phyloP scores from a whole-genome alignment of 2,329 filamentous ascomycete species.

The Metarhizium album region DNA sequence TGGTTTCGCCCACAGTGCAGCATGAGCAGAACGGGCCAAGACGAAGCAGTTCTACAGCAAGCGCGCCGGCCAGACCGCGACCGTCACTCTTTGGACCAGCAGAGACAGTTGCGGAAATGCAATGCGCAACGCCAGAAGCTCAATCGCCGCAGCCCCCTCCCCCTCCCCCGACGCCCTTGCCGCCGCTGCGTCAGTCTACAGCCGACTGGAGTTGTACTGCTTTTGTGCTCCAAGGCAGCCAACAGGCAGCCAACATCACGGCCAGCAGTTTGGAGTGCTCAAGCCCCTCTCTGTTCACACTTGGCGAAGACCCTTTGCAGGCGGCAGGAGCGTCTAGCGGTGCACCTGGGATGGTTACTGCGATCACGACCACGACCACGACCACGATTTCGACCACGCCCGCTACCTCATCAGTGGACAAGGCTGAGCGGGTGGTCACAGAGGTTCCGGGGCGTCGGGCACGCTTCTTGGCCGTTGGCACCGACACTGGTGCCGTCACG shows the following conservation, averaged over 20 bases:
- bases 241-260: slow-evolving; percentile 51
- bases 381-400: slow-evolving; percentile 12
- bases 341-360: slow-evolving; percentile 33
- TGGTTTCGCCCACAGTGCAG: slow-evolving; percentile 11
- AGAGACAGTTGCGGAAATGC: background rate
- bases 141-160: slow-evolving; percentile 14
- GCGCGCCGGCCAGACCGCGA: slow-evolving; percentile 4
- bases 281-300: slow-evolving; percentile 56
- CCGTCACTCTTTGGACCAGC: slow-evolving; percentile 22
- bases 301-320: slow-evolving; percentile 64
- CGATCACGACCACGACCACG: slow-evolving; percentile 12
- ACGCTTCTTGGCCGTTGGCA: slow-evolving; percentile 73
- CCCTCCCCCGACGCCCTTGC: slow-evolving; percentile 13
- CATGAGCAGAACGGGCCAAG: slow-evolving; percentile 2
- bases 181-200: slow-evolving; percentile 7
- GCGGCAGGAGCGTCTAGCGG: slow-evolving; percentile 29
- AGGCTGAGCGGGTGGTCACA: slow-evolving; percentile 23
- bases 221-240: slow-evolving; percentile 44
- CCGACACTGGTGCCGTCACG: slow-evolving; percentile 62
- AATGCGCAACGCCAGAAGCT: slow-evolving; percentile 9
- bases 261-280: slow-evolving; percentile 65
- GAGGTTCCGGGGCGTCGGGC: slow-evolving; percentile 80
- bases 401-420: slow-evolving; percentile 8
- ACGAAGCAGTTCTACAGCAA: background rate
- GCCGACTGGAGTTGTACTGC: slow-evolving; percentile 19